These are phyloP conservation scores for Stylonectria norvegica DNA, from an alignment of 2,329 filamentous ascomycete genomes.

Conservation along the genomic window DNA sequence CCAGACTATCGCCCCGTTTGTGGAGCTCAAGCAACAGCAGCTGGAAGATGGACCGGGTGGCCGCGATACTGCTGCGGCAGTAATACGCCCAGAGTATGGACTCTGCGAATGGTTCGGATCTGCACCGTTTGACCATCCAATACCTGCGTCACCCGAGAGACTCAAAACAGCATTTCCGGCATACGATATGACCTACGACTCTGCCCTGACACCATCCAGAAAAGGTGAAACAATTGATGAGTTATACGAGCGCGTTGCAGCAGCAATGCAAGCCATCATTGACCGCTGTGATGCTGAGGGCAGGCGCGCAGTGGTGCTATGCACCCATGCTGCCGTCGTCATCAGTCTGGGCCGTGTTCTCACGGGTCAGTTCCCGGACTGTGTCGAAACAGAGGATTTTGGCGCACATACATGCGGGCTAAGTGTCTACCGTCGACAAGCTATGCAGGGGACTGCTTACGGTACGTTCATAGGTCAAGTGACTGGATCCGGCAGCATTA, in stretches of 20 bases:
- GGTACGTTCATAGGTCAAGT: slow-evolving; percentile 15
- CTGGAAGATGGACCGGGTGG: slow-evolving; percentile 7
- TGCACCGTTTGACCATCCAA: slow-evolving; percentile 80
- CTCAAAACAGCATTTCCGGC: slow-evolving; percentile 67
- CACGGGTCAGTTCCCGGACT: slow-evolving; percentile 72
- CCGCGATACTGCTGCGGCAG: slow-evolving; percentile 26
- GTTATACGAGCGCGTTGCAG: slow-evolving; percentile 76
- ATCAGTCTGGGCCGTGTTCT: slow-evolving; percentile 82
- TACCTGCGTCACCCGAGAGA: slow-evolving; percentile 61
- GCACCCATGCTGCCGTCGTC: slow-evolving; percentile 84
- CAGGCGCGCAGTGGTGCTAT: slow-evolving; percentile 71
- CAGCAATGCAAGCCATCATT: slow-evolving; percentile 67
- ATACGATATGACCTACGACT: slow-evolving; percentile 54
- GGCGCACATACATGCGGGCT: slow-evolving; percentile 79
- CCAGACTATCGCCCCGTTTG: slow-evolving; percentile 74
- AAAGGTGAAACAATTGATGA: slow-evolving; percentile 77
- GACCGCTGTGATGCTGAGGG: slow-evolving; percentile 67
- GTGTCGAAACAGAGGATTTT: slow-evolving; percentile 74
- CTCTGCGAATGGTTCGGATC: slow-evolving; percentile 88
- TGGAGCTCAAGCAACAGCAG: slow-evolving; percentile 40
- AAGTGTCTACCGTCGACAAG: slow-evolving; percentile 55
- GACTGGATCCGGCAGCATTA: slow-evolving; percentile 2
- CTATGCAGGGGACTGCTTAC: slow-evolving; percentile 7
- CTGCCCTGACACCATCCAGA: slow-evolving; percentile 61
- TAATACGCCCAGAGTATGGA: slow-evolving; percentile 55